Percentiles rank a stretch among this genome's conserved stretches.
Evolutionary conservation across 495 filamentous ascomycete species (phyloP).

Genomic region (Tetracladium setigerum): DNA sequence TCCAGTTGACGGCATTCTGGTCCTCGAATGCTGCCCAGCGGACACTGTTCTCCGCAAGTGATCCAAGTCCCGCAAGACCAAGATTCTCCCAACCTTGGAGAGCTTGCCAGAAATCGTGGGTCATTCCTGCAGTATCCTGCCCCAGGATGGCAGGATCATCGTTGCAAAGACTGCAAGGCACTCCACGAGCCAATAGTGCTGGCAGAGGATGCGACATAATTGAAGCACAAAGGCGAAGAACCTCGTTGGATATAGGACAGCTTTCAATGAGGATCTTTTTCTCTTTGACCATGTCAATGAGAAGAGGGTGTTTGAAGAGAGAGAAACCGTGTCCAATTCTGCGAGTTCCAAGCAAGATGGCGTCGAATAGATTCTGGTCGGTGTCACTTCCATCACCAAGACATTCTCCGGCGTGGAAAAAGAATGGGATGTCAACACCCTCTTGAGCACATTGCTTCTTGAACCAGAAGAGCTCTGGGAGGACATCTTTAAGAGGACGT

Average conservation of each 20-base stretch:
- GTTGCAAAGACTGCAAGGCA: conserved; percentile 68
- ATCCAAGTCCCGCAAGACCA: conserved; percentile 72
- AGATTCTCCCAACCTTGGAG: conserved; percentile 59
- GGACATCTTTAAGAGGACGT: conserved; percentile 63
- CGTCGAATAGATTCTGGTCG: conserved; percentile 86
- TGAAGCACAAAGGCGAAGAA: conserved; percentile 66
- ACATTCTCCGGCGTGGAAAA: conserved; percentile 87
- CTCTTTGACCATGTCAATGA: conserved; percentile 80
- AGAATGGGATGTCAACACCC: conserved; percentile 83
- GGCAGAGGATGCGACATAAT: conserved; percentile 77
- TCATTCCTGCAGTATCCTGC: conserved; percentile 67
- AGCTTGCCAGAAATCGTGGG: conserved; percentile 88
- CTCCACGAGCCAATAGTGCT: conserved; percentile 75
- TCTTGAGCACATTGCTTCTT: conserved; percentile 72
- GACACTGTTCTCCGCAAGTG: conserved; percentile 86
- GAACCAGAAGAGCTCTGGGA: conserved; percentile 89
- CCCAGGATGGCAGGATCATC: conserved; percentile 81
- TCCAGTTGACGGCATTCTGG: conserved; percentile 59
- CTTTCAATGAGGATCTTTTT: conserved; percentile 82
- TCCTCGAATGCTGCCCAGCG: conserved; percentile 86
- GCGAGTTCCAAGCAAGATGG: conserved; percentile 76
- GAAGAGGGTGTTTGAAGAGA: conserved; percentile 83
- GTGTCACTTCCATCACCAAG: conserved; percentile 68
- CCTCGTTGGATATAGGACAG: conserved; percentile 80
- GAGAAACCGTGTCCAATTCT: conserved; percentile 86